Evolutionary conservation across 1,284 basidiomycete species (phyloP).

Genomic region (Exobasidium rhododendri): DNA sequence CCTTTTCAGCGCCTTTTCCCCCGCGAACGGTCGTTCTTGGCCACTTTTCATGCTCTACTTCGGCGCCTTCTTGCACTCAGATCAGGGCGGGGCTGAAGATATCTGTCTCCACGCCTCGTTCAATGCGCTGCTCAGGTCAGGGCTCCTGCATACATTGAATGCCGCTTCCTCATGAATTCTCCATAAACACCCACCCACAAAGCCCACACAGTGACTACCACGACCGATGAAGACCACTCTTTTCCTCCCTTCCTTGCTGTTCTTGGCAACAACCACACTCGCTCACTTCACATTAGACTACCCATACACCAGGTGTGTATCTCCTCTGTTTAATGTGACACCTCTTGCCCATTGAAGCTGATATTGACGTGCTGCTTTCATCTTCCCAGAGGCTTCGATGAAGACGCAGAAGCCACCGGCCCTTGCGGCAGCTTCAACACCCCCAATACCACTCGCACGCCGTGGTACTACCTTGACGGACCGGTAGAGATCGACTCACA

Average conservation of each 20-base stretch:
- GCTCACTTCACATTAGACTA: not conserved
- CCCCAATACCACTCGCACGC: not conserved
- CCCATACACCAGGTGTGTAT: not conserved
- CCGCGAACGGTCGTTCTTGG: too few species aligned
- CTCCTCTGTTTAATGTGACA: not conserved
- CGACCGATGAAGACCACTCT: not conserved
- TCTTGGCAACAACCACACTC: not conserved
- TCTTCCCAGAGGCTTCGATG: constrained; percentile 1
- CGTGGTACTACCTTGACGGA: constrained; percentile 3
- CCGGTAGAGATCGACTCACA: constrained; percentile 1
- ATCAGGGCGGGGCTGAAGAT: too few species aligned
- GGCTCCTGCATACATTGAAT: too few species aligned
- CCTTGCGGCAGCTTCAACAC: constrained; percentile 6
- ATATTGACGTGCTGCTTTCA: not conserved
- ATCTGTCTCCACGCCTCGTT: too few species aligned
- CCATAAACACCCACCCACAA: too few species aligned
- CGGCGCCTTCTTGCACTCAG: too few species aligned
- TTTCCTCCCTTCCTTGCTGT: not conserved
- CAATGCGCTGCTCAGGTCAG: too few species aligned
- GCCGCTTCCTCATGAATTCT: too few species aligned
- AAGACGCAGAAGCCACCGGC: not conserved
- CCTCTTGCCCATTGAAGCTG: not conserved
- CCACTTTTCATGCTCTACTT: too few species aligned
- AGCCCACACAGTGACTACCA: too few species aligned
- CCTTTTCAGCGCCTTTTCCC: too few species aligned